These are phyloP conservation scores for Boletus edulis DNA, from an alignment of 768 basidiomycete species.

Conservation along the genomic window DNA sequence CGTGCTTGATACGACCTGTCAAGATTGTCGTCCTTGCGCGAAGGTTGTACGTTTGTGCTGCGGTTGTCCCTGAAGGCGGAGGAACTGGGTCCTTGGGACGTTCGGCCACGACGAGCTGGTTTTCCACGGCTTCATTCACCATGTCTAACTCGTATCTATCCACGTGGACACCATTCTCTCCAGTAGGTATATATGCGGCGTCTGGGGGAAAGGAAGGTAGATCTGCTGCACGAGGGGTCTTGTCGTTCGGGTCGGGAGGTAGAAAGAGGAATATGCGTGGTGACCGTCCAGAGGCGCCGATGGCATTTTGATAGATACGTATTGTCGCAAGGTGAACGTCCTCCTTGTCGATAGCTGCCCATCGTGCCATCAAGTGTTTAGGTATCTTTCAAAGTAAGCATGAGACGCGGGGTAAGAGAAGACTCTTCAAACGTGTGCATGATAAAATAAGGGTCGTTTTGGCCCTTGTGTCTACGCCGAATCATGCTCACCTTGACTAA, in stretches of 20 bases:
- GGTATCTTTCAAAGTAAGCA: slow-evolving; percentile 58
- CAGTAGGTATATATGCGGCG: slow-evolving; percentile 30
- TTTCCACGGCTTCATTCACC: slow-evolving; percentile 80
- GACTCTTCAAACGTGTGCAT: neutral
- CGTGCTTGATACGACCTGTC: slow-evolving; percentile 79
- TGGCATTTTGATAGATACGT: slow-evolving; percentile 64
- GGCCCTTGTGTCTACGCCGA: neutral
- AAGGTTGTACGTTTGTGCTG: slow-evolving; percentile 43
- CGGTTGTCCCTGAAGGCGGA: slow-evolving; percentile 36
- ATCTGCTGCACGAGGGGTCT: slow-evolving; percentile 26
- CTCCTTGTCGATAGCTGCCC: slow-evolving; percentile 72
- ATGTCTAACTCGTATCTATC: slow-evolving; percentile 88
- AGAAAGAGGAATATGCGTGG: slow-evolving; percentile 67
- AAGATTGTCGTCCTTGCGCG: slow-evolving; percentile 76
- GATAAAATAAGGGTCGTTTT: neutral
- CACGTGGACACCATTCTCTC: slow-evolving; percentile 30
- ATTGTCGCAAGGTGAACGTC: slow-evolving; percentile 82
- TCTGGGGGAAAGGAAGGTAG: slow-evolving; percentile 28
- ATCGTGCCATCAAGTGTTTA: slow-evolving; percentile 81
- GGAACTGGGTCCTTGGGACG: slow-evolving; percentile 62
- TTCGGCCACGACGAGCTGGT: slow-evolving; percentile 84
- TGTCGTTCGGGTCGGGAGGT: slow-evolving; percentile 53
- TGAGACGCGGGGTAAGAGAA: slow-evolving; percentile 6
- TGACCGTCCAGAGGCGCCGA: slow-evolving; percentile 43
- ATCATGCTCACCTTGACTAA: slow-evolving; percentile 71